Evolutionary conservation across 2,329 filamentous ascomycete species (phyloP).

Genomic region (Colletotrichum ledebouriae): DNA sequence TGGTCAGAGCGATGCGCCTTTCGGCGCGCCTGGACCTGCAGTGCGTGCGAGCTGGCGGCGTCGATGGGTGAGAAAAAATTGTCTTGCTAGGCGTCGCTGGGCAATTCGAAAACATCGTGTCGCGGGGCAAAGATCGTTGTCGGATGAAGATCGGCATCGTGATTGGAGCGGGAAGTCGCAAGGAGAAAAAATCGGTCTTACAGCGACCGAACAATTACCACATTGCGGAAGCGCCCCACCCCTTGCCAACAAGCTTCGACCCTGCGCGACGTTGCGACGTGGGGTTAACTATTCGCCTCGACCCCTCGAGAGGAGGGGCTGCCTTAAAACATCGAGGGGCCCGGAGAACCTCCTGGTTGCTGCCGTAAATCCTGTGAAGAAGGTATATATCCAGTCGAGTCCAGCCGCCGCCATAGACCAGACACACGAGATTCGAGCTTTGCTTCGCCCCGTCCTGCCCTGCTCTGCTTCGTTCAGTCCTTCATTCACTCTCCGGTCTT

Average conservation of each 20-base stretch:
- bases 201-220: constrained; percentile 43
- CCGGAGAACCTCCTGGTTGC: constrained; percentile 21
- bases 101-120: constrained; percentile 17
- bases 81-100: constrained; percentile 1
- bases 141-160: constrained; percentile 37
- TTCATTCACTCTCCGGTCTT: neutral
- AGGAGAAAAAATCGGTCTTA: constrained; percentile 42
- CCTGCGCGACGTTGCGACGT: constrained; percentile 43
- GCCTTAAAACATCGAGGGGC: constrained; percentile 24
- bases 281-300: constrained; percentile 38
- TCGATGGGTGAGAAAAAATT: constrained; percentile 17
- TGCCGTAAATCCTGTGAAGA: constrained; percentile 11
- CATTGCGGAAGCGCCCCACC: constrained; percentile 35
- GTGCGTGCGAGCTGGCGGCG: constrained; percentile 20
- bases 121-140: constrained; percentile 26
- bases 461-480: constrained; percentile 13
- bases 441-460: constrained; percentile 17
- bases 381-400: constrained; percentile 34
- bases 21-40: constrained; percentile 36
- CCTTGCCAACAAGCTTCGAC: constrained; percentile 43
- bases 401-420: constrained; percentile 13
- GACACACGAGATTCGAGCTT: constrained; percentile 6
- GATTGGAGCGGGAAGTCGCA: constrained; percentile 42
- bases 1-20: constrained; percentile 30
- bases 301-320: constrained; percentile 33